phyloP scores from a whole-genome alignment of 2,329 filamentous ascomycete genomes.

The Grosmannia serpens region DNA sequence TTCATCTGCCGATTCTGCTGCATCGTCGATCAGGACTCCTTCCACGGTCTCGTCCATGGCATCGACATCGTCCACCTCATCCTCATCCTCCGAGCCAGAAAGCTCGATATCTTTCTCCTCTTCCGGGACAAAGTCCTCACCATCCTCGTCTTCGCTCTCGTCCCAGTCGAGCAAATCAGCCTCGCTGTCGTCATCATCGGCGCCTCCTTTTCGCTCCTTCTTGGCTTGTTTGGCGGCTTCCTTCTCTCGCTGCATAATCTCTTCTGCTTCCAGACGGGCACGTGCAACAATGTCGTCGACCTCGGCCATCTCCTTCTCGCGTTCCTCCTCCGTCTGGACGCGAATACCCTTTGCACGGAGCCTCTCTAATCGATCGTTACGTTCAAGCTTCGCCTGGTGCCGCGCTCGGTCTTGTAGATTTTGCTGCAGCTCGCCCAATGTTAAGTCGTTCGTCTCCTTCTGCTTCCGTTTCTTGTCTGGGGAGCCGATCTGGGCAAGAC shows the following conservation, averaged over 20 bases:
- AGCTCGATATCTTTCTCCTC: slow-evolving; percentile 12
- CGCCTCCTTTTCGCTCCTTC: slow-evolving; percentile 29
- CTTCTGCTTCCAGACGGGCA: slow-evolving; percentile 67
- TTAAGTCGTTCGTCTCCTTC: slow-evolving; percentile 19
- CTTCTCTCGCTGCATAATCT: slow-evolving; percentile 67
- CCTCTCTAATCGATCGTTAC: slow-evolving; percentile 63
- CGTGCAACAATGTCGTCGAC: slow-evolving; percentile 83
- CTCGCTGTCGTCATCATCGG: slow-evolving; percentile 37
- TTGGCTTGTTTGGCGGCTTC: slow-evolving; percentile 57
- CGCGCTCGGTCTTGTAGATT: slow-evolving; percentile 55
- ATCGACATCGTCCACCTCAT: slow-evolving; percentile 1
- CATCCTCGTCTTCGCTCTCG: slow-evolving; percentile 26
- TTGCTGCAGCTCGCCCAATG: slow-evolving; percentile 43
- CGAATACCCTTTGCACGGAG: slow-evolving; percentile 70
- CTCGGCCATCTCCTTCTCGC: slow-evolving; percentile 67
- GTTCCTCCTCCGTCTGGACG: slow-evolving; percentile 77
- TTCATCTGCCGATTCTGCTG: slow-evolving; percentile 16
- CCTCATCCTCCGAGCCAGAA: slow-evolving; percentile 12
- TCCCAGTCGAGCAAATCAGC: slow-evolving; percentile 10
- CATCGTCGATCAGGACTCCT: slow-evolving; percentile 8
- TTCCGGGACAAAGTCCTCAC: slow-evolving; percentile 2
- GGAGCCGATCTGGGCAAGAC: slow-evolving; percentile 59
- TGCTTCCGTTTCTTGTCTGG: slow-evolving; percentile 32
- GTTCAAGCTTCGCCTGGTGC: slow-evolving; percentile 67
- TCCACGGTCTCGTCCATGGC: slow-evolving; percentile 18